phyloP scores from a whole-genome alignment of 2,329 filamentous ascomycete genomes.

The Lecanoromycetidae sp. region DNA sequence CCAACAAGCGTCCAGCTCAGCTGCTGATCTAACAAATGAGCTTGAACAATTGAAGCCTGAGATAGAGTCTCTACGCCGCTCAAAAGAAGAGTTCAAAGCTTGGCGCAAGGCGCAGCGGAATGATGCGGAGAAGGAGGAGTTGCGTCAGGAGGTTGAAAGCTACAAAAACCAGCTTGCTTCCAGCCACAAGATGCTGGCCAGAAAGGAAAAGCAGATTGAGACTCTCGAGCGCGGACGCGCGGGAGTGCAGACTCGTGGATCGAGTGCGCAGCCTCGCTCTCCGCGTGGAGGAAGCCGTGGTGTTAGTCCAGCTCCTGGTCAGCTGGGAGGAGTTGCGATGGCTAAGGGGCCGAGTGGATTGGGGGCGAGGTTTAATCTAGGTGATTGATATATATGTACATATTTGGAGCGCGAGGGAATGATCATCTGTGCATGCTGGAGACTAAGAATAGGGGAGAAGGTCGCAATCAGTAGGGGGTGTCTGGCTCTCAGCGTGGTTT shows the following conservation, averaged over 20 bases:
- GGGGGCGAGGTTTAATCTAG: not conserved
- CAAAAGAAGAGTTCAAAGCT: not conserved
- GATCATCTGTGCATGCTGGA: too few species aligned
- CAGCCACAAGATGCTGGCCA: not conserved
- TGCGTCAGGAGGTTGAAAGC: not conserved
- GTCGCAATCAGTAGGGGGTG: too few species aligned
- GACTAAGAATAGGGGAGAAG: too few species aligned
- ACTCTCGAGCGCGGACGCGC: conserved; percentile 10
- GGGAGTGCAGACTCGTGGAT: conserved; percentile 11
- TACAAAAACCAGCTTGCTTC: not conserved
- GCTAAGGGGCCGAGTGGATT: conserved; percentile 3
- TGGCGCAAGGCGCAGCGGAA: not conserved
- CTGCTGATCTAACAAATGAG: not conserved
- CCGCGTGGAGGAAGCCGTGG: conserved; percentile 3
- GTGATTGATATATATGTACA: too few species aligned
- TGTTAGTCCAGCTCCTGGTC: conserved; percentile 11
- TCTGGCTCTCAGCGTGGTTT: too few species aligned
- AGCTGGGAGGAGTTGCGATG: conserved; percentile 1
- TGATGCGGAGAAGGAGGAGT: not conserved
- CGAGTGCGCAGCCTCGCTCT: conserved; percentile 4
- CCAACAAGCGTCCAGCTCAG: not conserved
- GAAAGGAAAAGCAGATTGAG: conserved; percentile 12
- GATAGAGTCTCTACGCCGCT: not conserved
- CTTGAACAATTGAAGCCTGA: conserved; percentile 1
- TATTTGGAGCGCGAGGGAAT: too few species aligned